Evolutionary conservation across 257 asterid genomes (phyloP).

Genomic region (Leptodermis oblonga): DNA sequence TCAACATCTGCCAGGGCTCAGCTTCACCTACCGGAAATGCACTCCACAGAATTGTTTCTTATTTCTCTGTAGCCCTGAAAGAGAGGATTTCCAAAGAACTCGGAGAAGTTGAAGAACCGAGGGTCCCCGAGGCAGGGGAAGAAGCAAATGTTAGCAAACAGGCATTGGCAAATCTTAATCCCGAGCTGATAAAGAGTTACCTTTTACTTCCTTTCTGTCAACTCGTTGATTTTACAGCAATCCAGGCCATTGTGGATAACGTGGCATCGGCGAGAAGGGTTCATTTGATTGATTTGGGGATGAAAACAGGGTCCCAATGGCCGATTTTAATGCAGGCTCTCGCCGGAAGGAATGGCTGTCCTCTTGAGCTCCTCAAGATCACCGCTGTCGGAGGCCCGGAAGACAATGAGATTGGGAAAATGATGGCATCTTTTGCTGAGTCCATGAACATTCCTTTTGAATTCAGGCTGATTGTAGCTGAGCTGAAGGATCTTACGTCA

Average conservation of each 20-base stretch:
- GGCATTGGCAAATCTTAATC: background rate
- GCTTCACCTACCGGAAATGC: slow-evolving; percentile 26
- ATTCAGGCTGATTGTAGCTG: slow-evolving; percentile 22
- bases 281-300: slow-evolving; percentile 39
- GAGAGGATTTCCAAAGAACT: slow-evolving; percentile 26
- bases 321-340: slow-evolving; percentile 41
- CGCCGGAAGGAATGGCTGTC: slow-evolving; percentile 13
- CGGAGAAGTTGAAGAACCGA: slow-evolving; percentile 1
- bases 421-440: slow-evolving; percentile 32
- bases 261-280: slow-evolving; percentile 27
- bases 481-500: slow-evolving; percentile 23
- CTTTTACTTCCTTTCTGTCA: slow-evolving; percentile 26
- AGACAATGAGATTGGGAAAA: slow-evolving; percentile 27
- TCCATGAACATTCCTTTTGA: slow-evolving; percentile 24
- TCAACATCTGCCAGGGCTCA: slow-evolving; percentile 17
- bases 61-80: slow-evolving; percentile 27
- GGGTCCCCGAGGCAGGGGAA: too few species aligned
- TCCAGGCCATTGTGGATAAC: slow-evolving; percentile 37
- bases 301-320: slow-evolving; percentile 38
- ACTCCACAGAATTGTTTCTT: slow-evolving; percentile 23
- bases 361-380: slow-evolving; percentile 37
- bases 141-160: slow-evolving; percentile 4
- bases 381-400: slow-evolving; percentile 33
- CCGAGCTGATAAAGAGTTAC: background rate
- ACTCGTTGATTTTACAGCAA: slow-evolving; percentile 29